phyloP scores from a whole-genome alignment of 2,329 filamentous ascomycete genomes.

The Penicillium sp. region DNA sequence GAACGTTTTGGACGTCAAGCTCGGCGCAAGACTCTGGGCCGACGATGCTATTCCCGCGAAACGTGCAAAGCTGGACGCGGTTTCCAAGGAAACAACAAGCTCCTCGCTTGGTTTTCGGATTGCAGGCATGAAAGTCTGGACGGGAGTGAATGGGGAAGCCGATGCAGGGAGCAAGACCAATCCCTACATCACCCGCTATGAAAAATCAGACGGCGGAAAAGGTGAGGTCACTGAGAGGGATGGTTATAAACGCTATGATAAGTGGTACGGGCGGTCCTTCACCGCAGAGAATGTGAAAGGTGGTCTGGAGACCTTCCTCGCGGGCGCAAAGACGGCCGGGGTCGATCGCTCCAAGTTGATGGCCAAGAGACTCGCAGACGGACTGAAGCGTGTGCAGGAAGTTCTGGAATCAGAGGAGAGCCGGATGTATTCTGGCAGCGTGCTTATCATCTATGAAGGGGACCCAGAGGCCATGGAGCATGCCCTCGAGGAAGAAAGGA shows the following conservation, averaged over 20 bases:
- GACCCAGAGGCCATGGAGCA: slow-evolving; percentile 60
- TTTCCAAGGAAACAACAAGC: slow-evolving; percentile 64
- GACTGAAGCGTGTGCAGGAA: slow-evolving; percentile 51
- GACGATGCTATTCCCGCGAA: slow-evolving; percentile 67
- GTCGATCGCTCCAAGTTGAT: slow-evolving; percentile 51
- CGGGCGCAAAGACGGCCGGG: slow-evolving; percentile 47
- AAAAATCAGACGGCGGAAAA: slow-evolving; percentile 53
- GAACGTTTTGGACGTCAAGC: slow-evolving; percentile 92
- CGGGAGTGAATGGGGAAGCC: slow-evolving; percentile 39
- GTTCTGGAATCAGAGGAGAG: slow-evolving; percentile 63
- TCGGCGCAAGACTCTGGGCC: slow-evolving; percentile 85
- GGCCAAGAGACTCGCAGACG: slow-evolving; percentile 45
- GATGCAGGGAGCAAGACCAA: slow-evolving; percentile 40
- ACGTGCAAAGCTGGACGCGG: slow-evolving; percentile 62
- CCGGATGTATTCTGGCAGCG: slow-evolving; percentile 69
- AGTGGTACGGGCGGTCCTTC: slow-evolving; percentile 68
- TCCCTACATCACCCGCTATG: slow-evolving; percentile 45
- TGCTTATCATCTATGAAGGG: slow-evolving; percentile 70
- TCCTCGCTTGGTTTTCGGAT: slow-evolving; percentile 66
- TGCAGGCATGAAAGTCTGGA: slow-evolving; percentile 68
- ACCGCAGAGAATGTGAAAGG: slow-evolving; percentile 59
- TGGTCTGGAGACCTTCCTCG: slow-evolving; percentile 64
- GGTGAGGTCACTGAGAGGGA: slow-evolving; percentile 52
- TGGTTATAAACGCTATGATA: slow-evolving; percentile 66
- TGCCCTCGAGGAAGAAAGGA: slow-evolving; percentile 52